Evolutionary conservation across 441 rosid species (phyloP).

Genomic region (Gossypium davidsonii): DNA sequence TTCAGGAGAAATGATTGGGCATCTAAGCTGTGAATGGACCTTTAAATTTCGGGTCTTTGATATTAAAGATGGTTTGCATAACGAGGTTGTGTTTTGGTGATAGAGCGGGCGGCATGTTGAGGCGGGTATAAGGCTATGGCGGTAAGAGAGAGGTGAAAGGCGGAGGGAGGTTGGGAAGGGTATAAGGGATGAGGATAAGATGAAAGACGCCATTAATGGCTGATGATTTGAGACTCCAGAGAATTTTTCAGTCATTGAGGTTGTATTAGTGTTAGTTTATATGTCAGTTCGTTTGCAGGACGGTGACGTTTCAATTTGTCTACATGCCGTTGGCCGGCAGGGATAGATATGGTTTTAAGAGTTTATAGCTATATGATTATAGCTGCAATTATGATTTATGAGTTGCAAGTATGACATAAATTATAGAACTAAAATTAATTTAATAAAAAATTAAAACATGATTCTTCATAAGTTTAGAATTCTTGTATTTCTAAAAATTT

Average conservation of each 20-base stretch:
- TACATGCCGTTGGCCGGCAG: neutral
- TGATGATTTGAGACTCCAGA: neutral
- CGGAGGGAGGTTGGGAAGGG: slow-evolving; percentile 2
- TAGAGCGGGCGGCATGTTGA: neutral
- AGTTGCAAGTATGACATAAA: too few relatives aligned
- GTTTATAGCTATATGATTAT: too few relatives aligned
- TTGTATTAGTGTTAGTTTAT: neutral
- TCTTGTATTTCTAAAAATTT: too few relatives aligned
- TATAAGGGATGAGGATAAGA: neutral
- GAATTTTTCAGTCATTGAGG: neutral
- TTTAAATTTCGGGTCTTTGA: slow-evolving; percentile 4
- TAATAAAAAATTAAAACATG: too few relatives aligned
- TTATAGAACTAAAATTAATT: too few relatives aligned
- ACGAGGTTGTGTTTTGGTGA: neutral
- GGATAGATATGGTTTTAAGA: too few relatives aligned
- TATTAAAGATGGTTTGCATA: neutral
- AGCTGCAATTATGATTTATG: too few relatives aligned
- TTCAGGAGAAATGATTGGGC: slow-evolving; percentile 42
- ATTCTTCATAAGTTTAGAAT: too few relatives aligned
- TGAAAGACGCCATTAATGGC: slow-evolving; percentile 19
- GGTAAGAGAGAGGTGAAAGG: slow-evolving; percentile 9
- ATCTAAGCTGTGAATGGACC: slow-evolving; percentile 34
- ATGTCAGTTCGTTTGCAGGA: neutral
- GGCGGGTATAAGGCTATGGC: neutral
- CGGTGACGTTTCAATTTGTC: neutral